Conservation (phyloP, 2,329 filamentous ascomycete genomes). For the Xylariomycetidae sp. region DNA sequence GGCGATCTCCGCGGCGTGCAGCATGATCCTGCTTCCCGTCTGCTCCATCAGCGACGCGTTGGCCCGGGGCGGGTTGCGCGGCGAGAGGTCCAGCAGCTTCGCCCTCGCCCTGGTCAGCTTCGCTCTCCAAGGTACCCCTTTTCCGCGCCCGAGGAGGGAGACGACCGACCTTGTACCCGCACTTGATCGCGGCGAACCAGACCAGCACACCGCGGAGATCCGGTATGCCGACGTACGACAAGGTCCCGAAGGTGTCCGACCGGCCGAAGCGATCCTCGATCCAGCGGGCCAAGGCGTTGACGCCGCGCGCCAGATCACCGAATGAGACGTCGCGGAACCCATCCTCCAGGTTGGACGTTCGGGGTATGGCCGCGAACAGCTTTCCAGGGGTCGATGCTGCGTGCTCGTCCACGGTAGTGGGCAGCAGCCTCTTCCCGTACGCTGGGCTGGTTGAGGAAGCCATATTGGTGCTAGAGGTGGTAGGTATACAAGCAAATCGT, state of each 20-base stretch:
- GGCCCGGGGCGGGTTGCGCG: slow-evolving; percentile 8
- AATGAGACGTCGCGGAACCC: slow-evolving; percentile 12
- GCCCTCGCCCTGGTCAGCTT: too few relatives aligned
- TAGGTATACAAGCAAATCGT: too few relatives aligned
- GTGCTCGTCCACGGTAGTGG: slow-evolving; percentile 8
- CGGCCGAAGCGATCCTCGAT: slow-evolving; percentile 17
- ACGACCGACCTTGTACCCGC: slow-evolving; percentile 24
- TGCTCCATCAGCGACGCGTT: slow-evolving; percentile 11
- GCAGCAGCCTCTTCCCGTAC: slow-evolving; percentile 11
- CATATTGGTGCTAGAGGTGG: too few relatives aligned
- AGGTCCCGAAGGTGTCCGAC: slow-evolving; percentile 15
- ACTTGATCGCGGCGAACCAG: slow-evolving; percentile 28
- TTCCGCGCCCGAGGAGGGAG: neutral
- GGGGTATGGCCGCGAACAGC: slow-evolving; percentile 11
- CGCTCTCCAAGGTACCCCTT: neutral
- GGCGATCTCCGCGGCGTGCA: slow-evolving; percentile 5
- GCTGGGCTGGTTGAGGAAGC: neutral
- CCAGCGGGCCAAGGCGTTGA: slow-evolving; percentile 21
- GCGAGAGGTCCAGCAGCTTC: slow-evolving; percentile 13
- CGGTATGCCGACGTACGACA: slow-evolving; percentile 16
- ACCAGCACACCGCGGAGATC: slow-evolving; percentile 27
- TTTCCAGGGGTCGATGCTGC: slow-evolving; percentile 3
- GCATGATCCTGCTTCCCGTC: slow-evolving; percentile 6
- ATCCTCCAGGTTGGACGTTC: slow-evolving; percentile 6
- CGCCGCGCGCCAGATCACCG: slow-evolving; percentile 11